Evolutionary conservation across 1,284 basidiomycete genomes (phyloP).

Genomic region (Phlebopus sp.): DNA sequence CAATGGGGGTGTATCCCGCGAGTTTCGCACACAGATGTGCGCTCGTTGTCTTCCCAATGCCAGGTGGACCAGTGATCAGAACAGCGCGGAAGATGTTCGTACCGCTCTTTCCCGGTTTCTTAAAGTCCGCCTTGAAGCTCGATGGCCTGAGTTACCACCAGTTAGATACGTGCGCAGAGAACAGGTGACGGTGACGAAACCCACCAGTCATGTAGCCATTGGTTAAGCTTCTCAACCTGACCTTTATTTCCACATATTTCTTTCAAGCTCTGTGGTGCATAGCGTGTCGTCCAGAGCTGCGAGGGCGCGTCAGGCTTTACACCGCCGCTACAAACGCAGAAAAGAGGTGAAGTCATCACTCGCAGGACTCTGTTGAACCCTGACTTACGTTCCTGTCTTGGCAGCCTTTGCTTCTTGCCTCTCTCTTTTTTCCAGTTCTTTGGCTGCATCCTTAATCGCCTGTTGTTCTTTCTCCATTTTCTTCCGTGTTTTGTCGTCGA

Average conservation of each 20-base stretch:
- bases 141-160: slow-evolving; percentile 54
- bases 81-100: slow-evolving; percentile 88
- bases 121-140: slow-evolving; percentile 76
- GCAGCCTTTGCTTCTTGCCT: slow-evolving; percentile 43
- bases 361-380: background rate
- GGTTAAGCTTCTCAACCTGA: slow-evolving; percentile 82
- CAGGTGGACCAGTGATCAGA: slow-evolving; percentile 90
- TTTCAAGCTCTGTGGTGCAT: slow-evolving; percentile 84
- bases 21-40: slow-evolving; percentile 90
- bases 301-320: slow-evolving; percentile 44
- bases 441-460: slow-evolving; percentile 69
- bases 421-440: slow-evolving; percentile 74
- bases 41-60: slow-evolving; percentile 97
- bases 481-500: slow-evolving; percentile 82
- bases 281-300: slow-evolving; percentile 95
- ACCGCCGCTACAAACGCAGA: slow-evolving; percentile 14
- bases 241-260: slow-evolving; percentile 97
- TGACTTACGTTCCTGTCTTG: slow-evolving; percentile 22
- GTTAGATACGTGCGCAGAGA: background rate
- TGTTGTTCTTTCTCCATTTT: slow-evolving; percentile 82
- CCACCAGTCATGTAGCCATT: slow-evolving; percentile 88
- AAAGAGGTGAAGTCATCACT: background rate
- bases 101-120: slow-evolving; percentile 91
- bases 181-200: slow-evolving; percentile 18
- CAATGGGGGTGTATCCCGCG: slow-evolving; percentile 89